Base-by-base conservation (phyloP, 768 basidiomycete genomes). In the Trametes cinnabarina region DNA sequence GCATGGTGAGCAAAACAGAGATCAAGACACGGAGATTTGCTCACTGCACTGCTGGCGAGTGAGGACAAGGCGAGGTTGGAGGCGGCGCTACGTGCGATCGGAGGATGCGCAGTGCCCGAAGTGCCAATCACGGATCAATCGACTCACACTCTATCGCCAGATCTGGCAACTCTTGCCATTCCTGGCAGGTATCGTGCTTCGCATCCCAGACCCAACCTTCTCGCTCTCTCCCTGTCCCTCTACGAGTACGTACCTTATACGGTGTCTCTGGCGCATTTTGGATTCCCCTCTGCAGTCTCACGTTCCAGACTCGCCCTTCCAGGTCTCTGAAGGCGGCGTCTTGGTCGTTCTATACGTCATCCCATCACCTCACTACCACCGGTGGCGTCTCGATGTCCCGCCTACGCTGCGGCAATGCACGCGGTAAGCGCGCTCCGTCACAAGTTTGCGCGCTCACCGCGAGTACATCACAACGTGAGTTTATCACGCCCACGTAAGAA, bases 91-190 rank as follows among this genome's bases (percentile, higher is more conserved):
- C 54, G 54, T 23, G 46, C 25, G 47, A 55, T 47, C 54, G 54
- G 46, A 55, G 20, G 41, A 43, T 4, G 19, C 7, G 10, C 8
- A 46, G 23, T 14, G 25, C 14, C 19, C 34, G 22, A 23, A 15
- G 28, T 39, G 46, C 52, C 43, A 40, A 55, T 55, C 54, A 55
- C 48, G 25, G 41, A 55, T 49, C 59, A 47, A 47, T 17, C 17
- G 17, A 35, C 41, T 50, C 47, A 22, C 32, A 44, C 42, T 47
- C 53, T 46, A 53, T 48, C 53, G 47, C 59, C 59, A 44, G 59
- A 60, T 60, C 50, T n/a, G 32, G 53, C 52, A 49, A 23, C 47
- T 50, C 52, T 22, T 60, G 48, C 59, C 53, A 26, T 47, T 39
- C 43, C 15, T 35, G 58, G 58, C 22, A 49, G 42, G 40, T 40